Base-by-base conservation (phyloP, 495 filamentous ascomycete species). In the Venustampulla echinocandica region DNA sequence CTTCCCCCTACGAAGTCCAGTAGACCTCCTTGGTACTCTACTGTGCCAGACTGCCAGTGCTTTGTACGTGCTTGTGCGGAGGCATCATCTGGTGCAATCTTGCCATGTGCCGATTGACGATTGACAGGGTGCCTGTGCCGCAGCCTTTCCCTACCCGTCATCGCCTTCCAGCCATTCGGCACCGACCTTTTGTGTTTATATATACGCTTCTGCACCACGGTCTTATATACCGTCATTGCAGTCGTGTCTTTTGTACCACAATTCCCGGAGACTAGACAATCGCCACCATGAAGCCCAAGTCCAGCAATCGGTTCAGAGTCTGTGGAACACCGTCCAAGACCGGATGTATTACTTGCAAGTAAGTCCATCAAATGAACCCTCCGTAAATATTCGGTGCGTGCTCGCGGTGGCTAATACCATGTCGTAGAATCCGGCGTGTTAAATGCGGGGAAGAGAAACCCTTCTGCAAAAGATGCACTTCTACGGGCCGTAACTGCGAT, bases 381-480 rank as follows among this genome's bases (percentile, higher is more conserved):
- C n/a, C n/a, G n/a, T n/a, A n/a, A n/a, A n/a, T n/a, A n/a, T n/a
- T n/a, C n/a, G n/a, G n/a, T n/a, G n/a, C n/a, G n/a, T n/a, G n/a
- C n/a, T n/a, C n/a, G n/a, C n/a, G n/a, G n/a, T n/a, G n/a, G n/a
- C n/a, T n/a, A n/a, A n/a, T n/a, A n/a, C n/a, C n/a, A n/a, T n/a
- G 10, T 10, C 6, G 5, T 22, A 65, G 68, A 37, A 57, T 59
- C 19, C 63, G 69, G 35, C 53, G 64, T 21, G 65, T 71, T 20
- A 71, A 70, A 35, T 73, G 69, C 23, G 69, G 68, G 25, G 67
- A 71, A 38, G 56, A 61, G 25, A 59, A 61, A 11, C 69, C 68
- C 0, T 53, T 54, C 23, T 73, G 69, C 44, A 57, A 57, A 35
- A 60, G 64, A 41, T 73, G 69, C 55, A 47, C 44, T n/a, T 63